These are phyloP conservation scores for Begonia masoniana DNA, from an alignment of 306 rosid species.

Conservation along the genomic window DNA sequence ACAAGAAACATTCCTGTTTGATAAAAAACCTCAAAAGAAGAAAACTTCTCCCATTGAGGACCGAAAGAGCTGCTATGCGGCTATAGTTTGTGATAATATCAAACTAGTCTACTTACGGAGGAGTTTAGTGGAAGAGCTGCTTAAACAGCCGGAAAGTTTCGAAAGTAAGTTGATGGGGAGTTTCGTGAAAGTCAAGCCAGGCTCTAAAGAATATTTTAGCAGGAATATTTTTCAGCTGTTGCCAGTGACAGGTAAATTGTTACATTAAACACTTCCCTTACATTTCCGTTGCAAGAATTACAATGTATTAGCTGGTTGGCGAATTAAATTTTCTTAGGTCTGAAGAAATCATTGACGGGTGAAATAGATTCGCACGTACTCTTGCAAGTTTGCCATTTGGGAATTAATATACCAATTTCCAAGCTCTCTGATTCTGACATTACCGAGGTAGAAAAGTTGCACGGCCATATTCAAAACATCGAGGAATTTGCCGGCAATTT, in stretches of 20 bases:
- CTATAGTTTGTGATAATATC: slow-evolving; percentile 24
- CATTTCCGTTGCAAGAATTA: not conserved
- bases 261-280: not conserved
- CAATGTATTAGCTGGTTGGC: not conserved
- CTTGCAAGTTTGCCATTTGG: slow-evolving; percentile 38
- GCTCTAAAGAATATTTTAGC: slow-evolving; percentile 11
- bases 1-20: slow-evolving; percentile 11
- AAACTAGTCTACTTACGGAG: slow-evolving; percentile 37
- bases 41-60: slow-evolving; percentile 4
- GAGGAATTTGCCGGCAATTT: not conserved
- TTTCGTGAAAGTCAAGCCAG: slow-evolving; percentile 26
- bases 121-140: slow-evolving; percentile 41
- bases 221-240: slow-evolving; percentile 15
- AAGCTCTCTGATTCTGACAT: slow-evolving; percentile 53
- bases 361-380: slow-evolving; percentile 14
- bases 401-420: slow-evolving; percentile 23
- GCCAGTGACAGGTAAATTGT: slow-evolving; percentile 19
- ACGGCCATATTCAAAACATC: not conserved
- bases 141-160: slow-evolving; percentile 29
- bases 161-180: slow-evolving; percentile 36
- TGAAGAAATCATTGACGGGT: slow-evolving; percentile 9
- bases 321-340: slow-evolving; percentile 23
- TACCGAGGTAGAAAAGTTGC: slow-evolving; percentile 36
- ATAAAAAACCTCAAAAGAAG: slow-evolving; percentile 11
- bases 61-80: slow-evolving; percentile 25